Evolutionary conservation across 768 basidiomycete species (phyloP).

Genomic region (Coprinellus micaceus): DNA sequence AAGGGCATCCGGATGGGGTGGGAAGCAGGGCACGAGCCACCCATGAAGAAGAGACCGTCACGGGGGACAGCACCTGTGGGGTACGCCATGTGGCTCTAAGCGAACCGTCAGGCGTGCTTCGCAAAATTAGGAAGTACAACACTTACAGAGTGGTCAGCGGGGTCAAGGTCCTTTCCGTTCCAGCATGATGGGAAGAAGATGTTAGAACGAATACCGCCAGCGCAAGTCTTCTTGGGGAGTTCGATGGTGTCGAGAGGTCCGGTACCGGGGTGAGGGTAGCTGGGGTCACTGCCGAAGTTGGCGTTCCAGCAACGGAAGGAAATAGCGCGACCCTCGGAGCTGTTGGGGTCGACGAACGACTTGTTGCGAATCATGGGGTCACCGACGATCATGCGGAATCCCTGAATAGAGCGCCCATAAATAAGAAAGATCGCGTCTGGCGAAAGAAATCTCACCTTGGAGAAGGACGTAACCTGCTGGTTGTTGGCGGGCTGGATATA

Average conservation of each 20-base stretch:
- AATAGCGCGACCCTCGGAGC: slow-evolving; percentile 6
- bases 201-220: slow-evolving; percentile 11
- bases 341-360: slow-evolving; percentile 4
- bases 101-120: too few relatives aligned
- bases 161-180: slow-evolving; percentile 10
- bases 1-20: slow-evolving; percentile 26
- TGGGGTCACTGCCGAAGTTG: slow-evolving; percentile 5
- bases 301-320: slow-evolving; percentile 12
- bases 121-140: too few relatives aligned
- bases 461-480: slow-evolving; percentile 7
- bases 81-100: slow-evolving; percentile 2
- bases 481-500: slow-evolving; percentile 9
- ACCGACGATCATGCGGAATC: slow-evolving; percentile 13
- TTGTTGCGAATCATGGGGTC: slow-evolving; percentile 10
- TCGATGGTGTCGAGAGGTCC: slow-evolving; percentile 10
- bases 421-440: too few relatives aligned
- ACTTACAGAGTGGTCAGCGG: slow-evolving; percentile 9
- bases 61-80: slow-evolving; percentile 34
- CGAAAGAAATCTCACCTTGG: slow-evolving; percentile 2
- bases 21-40: slow-evolving; percentile 90
- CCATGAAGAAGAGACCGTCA: too few relatives aligned
- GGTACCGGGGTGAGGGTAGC: slow-evolving; percentile 9
- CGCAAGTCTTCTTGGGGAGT: slow-evolving; percentile 9
- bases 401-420: too few relatives aligned
- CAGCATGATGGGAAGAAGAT: slow-evolving; percentile 14